Percentiles rank a stretch among this genome's conserved stretches.
These are phyloP conservation scores for Nelumbo lutea DNA, from an alignment of 164 flowering plant species.

Conservation along the genomic window DNA sequence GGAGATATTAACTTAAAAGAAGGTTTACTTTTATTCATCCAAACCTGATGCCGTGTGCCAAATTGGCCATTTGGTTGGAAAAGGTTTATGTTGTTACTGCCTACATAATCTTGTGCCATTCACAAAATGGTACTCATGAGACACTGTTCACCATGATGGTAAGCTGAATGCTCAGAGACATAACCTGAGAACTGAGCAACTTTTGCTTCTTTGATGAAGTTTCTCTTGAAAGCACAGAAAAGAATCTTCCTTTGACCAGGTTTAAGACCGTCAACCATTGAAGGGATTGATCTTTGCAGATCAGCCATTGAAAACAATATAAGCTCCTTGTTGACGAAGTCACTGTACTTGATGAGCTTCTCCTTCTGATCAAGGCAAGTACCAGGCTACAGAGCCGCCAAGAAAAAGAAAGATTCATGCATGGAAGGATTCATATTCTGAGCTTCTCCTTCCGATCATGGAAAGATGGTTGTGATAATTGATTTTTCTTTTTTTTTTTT, in stretches of 20 bases:
- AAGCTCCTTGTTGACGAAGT: constrained; percentile 93
- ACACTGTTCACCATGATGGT: constrained; percentile 96
- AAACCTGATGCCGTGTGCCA: constrained; percentile 74
- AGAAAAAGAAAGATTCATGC: not conserved
- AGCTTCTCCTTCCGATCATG: too few species aligned
- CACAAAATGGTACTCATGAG: constrained; percentile 83
- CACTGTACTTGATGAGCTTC: constrained; percentile 66
- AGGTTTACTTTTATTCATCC: not conserved
- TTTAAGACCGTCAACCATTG: constrained; percentile 94
- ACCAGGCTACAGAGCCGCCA: constrained; percentile 59
- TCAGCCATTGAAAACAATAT: constrained; percentile 89
- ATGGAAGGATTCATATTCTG: not conserved
- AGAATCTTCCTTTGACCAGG: constrained; percentile 97
- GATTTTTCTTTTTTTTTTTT: too few species aligned
- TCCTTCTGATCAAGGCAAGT: constrained; percentile 71
- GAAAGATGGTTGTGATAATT: too few species aligned
- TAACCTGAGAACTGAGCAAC: constrained; percentile 87
- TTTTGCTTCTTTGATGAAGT: constrained; percentile 67
- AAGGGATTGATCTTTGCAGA: constrained; percentile 90
- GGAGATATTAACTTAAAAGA: too few species aligned
- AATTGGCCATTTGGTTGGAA: constrained; percentile 77
- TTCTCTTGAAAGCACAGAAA: constrained; percentile 81
- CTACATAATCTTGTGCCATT: constrained; percentile 91
- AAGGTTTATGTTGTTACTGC: constrained; percentile 91
- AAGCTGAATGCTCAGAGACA: constrained; percentile 90